phyloP scores from a whole-genome alignment of 2,329 filamentous ascomycete genomes.

The Didymella glomerata region DNA sequence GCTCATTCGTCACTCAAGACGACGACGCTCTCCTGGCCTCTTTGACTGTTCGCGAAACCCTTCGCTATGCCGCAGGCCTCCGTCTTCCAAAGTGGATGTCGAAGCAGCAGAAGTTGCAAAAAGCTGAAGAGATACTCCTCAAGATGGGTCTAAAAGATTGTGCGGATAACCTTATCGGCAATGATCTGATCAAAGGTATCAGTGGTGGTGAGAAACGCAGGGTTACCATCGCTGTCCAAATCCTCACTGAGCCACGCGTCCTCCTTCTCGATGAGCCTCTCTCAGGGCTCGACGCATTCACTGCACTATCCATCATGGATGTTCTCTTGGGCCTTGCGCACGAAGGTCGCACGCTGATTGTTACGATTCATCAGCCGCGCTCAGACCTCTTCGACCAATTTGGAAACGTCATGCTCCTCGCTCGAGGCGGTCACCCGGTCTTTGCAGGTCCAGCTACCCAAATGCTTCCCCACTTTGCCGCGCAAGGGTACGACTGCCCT shows the following conservation, averaged over 20 bases:
- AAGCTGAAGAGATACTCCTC: conserved; percentile 74
- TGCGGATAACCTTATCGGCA: conserved; percentile 76
- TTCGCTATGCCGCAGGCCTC: conserved; percentile 72
- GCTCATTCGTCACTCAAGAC: conserved; percentile 80
- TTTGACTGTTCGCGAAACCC: conserved; percentile 77
- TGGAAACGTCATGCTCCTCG: conserved; percentile 74
- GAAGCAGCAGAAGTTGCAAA: conserved; percentile 69
- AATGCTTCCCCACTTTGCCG: conserved; percentile 72
- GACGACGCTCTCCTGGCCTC: conserved; percentile 78
- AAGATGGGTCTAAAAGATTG: conserved; percentile 83
- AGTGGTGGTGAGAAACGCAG: conserved; percentile 81
- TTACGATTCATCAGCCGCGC: conserved; percentile 81
- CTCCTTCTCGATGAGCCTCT: conserved; percentile 79
- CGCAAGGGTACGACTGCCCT: conserved; percentile 70
- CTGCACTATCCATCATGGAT: conserved; percentile 74
- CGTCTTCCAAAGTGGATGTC: conserved; percentile 76
- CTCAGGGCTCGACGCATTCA: conserved; percentile 79
- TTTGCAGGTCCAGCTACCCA: conserved; percentile 70
- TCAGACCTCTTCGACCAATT: conserved; percentile 77
- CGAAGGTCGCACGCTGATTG: conserved; percentile 76
- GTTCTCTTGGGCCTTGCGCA: conserved; percentile 74
- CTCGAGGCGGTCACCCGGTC: conserved; percentile 72
- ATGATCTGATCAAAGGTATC: conserved; percentile 77
- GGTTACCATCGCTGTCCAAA: conserved; percentile 79
- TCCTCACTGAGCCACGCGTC: conserved; percentile 77